Conservation (phyloP, 139 green algal genomes). For the Coccomyxa sp. region DNA sequence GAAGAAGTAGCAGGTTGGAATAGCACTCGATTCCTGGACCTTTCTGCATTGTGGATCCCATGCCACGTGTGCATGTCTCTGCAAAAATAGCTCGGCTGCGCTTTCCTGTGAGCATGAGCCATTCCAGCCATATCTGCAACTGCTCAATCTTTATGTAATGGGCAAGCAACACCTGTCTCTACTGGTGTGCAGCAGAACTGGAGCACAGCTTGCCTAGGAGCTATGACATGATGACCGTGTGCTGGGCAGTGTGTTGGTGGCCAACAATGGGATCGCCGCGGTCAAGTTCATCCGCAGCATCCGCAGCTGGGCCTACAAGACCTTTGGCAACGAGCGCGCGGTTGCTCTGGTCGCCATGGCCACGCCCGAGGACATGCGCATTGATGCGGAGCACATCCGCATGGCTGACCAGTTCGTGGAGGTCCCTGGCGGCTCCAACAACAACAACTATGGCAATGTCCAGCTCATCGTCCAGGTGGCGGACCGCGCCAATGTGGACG, state of each 20-base stretch:
- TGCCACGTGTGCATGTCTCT: too few species aligned
- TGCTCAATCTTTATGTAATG: too few species aligned
- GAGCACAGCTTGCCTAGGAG: too few species aligned
- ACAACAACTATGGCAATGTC: conserved; percentile 99
- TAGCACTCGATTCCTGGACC: too few species aligned
- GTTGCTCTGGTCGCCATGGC: conserved; percentile 91
- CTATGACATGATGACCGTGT: too few species aligned
- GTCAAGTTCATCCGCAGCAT: conserved; percentile 97
- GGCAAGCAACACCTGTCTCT: too few species aligned
- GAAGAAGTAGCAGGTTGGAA: too few species aligned
- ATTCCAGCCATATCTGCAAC: too few species aligned
- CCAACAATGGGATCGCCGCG: conserved; percentile 92
- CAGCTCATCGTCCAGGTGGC: conserved; percentile 84
- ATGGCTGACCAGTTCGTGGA: conserved; percentile 98
- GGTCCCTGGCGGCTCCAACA: conserved; percentile 91
- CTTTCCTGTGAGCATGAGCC: too few species aligned
- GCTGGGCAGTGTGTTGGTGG: conserved; percentile 85
- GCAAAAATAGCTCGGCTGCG: too few species aligned
- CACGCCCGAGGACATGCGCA: conserved; percentile 92
- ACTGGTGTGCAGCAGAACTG: too few species aligned
- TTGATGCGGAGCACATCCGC: conserved; percentile 91
- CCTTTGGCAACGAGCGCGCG: conserved; percentile 60
- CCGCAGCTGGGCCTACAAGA: conserved; percentile 75
- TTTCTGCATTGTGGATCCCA: too few species aligned
- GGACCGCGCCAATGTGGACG: conserved; percentile 79